Base-by-base conservation (phyloP, 2,329 filamentous ascomycete genomes). In the Diaporthe batatas region DNA sequence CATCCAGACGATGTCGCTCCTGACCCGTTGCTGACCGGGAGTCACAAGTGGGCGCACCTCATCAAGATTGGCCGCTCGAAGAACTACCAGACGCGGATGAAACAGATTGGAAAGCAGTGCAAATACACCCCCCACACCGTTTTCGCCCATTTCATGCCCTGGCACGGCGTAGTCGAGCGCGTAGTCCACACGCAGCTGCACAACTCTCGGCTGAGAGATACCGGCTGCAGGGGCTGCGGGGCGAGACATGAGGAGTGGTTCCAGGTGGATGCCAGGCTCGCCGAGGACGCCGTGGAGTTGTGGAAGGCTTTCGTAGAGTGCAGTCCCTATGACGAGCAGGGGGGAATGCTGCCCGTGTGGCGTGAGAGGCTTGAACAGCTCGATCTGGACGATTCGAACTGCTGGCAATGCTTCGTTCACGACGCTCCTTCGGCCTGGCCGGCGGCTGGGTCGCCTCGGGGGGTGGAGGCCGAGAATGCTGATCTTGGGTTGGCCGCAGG, bases 51-150 rank as follows among this genome's bases (percentile, higher is more conserved):
- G 8, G 23, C 44, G 3, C 74, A 75, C 7, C 74, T 77, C 29
- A 73, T 81, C 73, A 82, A 82, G 68, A 81, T 82, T n/a, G 80
- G 80, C 25, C 75, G 70, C 75, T 73, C 79, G 3, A 42, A 64
- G 1, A 14, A 80, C 34, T 64, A 76, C 49, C 16, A 71, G 1
- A 25, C 3, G 6, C 79, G 80, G 14, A 80, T 80, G 78, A 21
- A 23, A 14, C 1, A 70, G 0, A 80, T 78, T 77, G 21, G 73
- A 57, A 34, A 44, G 1, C 23, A 75, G 21, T 82, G 80, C 65
- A 69, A 73, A 18, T 81, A 82, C 62, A 51, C 68, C 3, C 74
- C 78, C 11, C n/a, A 73, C 11, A 39, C 77, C 0, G 32, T 79
- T 14, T 70, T 69, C 21, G 51, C 64, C 23, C 75, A 74, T 51